Percentiles rank a stretch among this genome's conserved stretches.
These are phyloP conservation scores for Saccharomycopsis amapae DNA, from an alignment of 805 yeast species.

Conservation along the genomic window DNA sequence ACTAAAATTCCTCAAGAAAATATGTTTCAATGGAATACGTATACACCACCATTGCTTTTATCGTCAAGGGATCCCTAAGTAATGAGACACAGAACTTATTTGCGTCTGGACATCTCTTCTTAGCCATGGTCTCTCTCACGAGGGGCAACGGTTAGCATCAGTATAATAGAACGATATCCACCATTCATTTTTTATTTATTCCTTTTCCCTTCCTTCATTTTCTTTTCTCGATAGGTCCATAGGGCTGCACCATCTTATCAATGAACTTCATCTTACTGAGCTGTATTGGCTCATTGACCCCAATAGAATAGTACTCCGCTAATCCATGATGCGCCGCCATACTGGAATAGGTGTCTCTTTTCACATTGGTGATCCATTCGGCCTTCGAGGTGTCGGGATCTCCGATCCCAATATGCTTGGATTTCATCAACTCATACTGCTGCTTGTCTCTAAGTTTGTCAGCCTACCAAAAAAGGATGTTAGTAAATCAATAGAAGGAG, in stretches of 20 bases:
- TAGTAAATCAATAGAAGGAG: not conserved
- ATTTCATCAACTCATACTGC: slow-evolving; percentile 46
- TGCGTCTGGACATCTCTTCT: too few species aligned
- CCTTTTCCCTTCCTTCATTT: not conserved
- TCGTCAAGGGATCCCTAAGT: too few species aligned
- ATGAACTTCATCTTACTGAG: slow-evolving; percentile 30
- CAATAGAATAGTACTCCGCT: slow-evolving; percentile 47
- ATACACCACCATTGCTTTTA: too few species aligned
- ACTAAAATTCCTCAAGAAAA: too few species aligned
- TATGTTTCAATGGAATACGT: too few species aligned
- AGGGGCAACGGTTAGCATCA: too few species aligned
- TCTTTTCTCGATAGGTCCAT: not conserved
- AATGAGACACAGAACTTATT: too few species aligned
- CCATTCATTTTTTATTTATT: not conserved
- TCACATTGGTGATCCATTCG: slow-evolving; percentile 64
- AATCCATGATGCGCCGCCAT: slow-evolving; percentile 52
- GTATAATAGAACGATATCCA: too few species aligned
- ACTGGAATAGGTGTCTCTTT: slow-evolving; percentile 59
- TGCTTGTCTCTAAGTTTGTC: slow-evolving; percentile 58
- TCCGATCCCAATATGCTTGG: slow-evolving; percentile 71
- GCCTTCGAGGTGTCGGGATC: slow-evolving; percentile 54
- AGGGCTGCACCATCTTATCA: slow-evolving; percentile 33
- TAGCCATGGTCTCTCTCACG: too few species aligned
- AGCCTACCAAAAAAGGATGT: slow-evolving; percentile 36
- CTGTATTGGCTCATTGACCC: slow-evolving; percentile 39